Evolutionary conservation across 108 stramenopile species (phyloP).

Genomic region (Parietichytrium sp.): DNA sequence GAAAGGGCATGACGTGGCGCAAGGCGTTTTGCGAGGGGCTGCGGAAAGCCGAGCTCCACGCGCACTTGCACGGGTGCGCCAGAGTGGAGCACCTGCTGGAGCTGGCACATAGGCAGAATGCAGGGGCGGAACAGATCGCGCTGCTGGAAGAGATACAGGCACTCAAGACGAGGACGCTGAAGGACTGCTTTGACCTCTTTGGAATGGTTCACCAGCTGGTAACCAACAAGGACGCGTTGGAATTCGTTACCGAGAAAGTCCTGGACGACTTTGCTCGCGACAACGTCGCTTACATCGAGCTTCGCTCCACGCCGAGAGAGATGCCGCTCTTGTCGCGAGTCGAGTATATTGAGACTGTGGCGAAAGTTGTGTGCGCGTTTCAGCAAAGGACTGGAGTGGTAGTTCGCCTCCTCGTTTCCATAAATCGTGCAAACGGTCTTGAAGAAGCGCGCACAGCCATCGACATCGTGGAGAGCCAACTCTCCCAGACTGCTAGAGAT

Average conservation of each 20-base stretch:
- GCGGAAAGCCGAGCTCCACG: conserved; percentile 80
- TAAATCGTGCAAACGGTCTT: conserved; percentile 63
- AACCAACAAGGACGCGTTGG: conserved; percentile 59
- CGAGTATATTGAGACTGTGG: conserved; percentile 66
- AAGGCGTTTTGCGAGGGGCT: conserved; percentile 30
- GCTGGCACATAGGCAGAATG: conserved; percentile 60
- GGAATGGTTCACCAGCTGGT: conserved; percentile 69
- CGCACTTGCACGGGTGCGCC: conserved; percentile 85
- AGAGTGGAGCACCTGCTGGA: conserved; percentile 71
- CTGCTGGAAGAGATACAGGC: conserved; percentile 33
- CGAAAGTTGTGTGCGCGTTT: conserved; percentile 61
- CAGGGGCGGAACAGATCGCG: conserved; percentile 49
- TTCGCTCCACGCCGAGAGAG: conserved; percentile 77
- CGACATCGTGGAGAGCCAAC: not conserved
- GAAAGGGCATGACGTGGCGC: too few relatives aligned
- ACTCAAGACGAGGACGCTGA: conserved; percentile 30
- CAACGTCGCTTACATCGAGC: conserved; percentile 73
- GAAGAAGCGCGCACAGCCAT: not conserved
- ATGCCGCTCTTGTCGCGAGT: conserved; percentile 53
- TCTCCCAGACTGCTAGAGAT: not conserved
- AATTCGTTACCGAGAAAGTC: conserved; percentile 67
- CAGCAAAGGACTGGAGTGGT: conserved; percentile 41
- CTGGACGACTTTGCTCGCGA: conserved; percentile 73
- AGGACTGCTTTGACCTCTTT: conserved; percentile 80
- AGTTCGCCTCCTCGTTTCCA: conserved; percentile 67